These are phyloP conservation scores for Cyberlindnera petersonii DNA, from an alignment of 805 yeast genomes.

Conservation along the genomic window DNA sequence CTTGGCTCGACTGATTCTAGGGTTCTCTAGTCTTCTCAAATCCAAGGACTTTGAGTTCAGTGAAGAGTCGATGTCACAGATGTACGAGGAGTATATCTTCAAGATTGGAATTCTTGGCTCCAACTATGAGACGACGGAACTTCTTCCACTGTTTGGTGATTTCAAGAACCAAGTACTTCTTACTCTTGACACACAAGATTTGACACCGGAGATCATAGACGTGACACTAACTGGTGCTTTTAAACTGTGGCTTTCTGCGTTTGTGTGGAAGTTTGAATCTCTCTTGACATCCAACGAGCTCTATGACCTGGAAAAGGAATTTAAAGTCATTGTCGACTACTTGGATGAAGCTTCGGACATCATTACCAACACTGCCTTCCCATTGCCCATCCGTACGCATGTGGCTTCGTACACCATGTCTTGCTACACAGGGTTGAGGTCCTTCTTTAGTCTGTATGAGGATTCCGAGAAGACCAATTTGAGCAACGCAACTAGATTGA, in stretches of 20 bases:
- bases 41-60: conserved; percentile 12
- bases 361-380: conserved; percentile 4
- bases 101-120: conserved; percentile 21
- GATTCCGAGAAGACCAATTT: conserved; percentile 31
- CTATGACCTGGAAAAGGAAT: conserved; percentile 20
- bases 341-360: conserved; percentile 14
- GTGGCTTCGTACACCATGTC: conserved; percentile 26
- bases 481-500: conserved; percentile 18
- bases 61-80: conserved; percentile 8
- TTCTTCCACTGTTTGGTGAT: conserved; percentile 7
- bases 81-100: conserved; percentile 19
- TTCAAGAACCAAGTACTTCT: conserved; percentile 13
- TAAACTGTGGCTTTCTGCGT: conserved; percentile 17
- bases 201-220: background rate
- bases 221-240: conserved; percentile 5
- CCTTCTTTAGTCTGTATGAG: conserved; percentile 33
- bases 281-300: conserved; percentile 17
- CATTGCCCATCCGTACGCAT: conserved; percentile 20
- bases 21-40: conserved; percentile 14
- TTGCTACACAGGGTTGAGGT: conserved; percentile 24
- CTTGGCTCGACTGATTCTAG: conserved; percentile 15
- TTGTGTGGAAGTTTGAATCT: conserved; percentile 19
- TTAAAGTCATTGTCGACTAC: conserved; percentile 14
- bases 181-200: conserved; percentile 6
- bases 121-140: conserved; percentile 10